Evolutionary conservation across 345 rosid species (phyloP), one percentile per base, ranked within the genome.

Genomic region (Eucalyptus paniculata): DNA sequence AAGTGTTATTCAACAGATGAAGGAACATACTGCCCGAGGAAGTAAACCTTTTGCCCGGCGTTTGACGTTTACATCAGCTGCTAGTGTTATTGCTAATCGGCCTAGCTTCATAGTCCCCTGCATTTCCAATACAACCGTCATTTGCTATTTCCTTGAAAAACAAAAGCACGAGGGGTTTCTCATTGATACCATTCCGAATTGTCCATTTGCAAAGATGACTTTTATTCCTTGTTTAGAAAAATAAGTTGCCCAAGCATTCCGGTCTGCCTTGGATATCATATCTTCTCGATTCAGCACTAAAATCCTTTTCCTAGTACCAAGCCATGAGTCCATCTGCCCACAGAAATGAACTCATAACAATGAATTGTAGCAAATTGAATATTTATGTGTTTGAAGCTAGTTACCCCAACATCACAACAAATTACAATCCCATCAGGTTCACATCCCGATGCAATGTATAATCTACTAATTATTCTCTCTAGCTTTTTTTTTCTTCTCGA

Each of bases 221-320:
- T 94, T 96, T 44, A 91, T 93, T 72, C 98, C 99, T 92, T 96
- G 98, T 87, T 87, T 96, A 30, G 98, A 90, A 92, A 95, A 97
- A 93, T 96, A 97, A 92, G 94, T 93, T 37, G 99, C 98, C 99
- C 99, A 97, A 88, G 98, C 96, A 94, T 97, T 96, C 90, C 99
- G 93, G 89, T 96, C 99, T 49, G 90, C 95, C 60, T 92, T 95
- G 51, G 98, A 95, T 92, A 96, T 95, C 99, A 96, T 97, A 92
- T 97, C 99, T 94, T 96, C 99, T 90, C 99, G 93, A 88, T 97
- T 97, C 90, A 97, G 92, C 50, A 97, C 99, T 92, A 97, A 92
- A 92, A 96, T 93, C 89, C 96, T 94, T 91, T 94, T 97, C 95
- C 98, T 95, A 94, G 95, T 97, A 50, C 98, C 98, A 90, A 97